Conservation (phyloP, 73 alveolate genomes). For the Paramecium primaurelia region DNA sequence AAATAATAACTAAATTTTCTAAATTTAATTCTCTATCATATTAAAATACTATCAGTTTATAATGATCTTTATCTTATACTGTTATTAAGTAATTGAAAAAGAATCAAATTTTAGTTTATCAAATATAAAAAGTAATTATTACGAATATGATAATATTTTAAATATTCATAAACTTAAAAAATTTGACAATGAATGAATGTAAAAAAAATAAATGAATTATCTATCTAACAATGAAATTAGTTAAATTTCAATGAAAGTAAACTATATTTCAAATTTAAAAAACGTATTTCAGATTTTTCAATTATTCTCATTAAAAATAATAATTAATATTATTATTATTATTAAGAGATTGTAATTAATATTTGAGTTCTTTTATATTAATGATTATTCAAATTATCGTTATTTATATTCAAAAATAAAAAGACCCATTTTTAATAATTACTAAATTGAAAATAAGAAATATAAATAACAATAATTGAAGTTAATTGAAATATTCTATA, state of each 20-base stretch:
- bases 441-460: not conserved
- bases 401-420: too few species aligned
- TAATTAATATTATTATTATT: too few species aligned
- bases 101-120: not conserved
- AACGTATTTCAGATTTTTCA: not conserved
- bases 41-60: not conserved
- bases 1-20: too few species aligned
- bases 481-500: too few species aligned
- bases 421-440: too few species aligned
- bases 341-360: not conserved
- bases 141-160: not conserved
- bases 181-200: not conserved
- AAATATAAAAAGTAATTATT: not conserved
- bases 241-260: not conserved
- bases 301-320: too few species aligned
- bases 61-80: not conserved
- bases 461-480: too few species aligned
- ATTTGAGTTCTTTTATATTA: too few species aligned
- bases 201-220: too few species aligned
- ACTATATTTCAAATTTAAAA: too few species aligned
- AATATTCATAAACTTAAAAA: not conserved
- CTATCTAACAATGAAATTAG: not conserved
- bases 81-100: not conserved
- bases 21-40: not conserved
- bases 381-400: too few species aligned